These are phyloP conservation scores for Talaromyces proteolyticus DNA, from an alignment of 495 filamentous ascomycete genomes.

Conservation along the genomic window DNA sequence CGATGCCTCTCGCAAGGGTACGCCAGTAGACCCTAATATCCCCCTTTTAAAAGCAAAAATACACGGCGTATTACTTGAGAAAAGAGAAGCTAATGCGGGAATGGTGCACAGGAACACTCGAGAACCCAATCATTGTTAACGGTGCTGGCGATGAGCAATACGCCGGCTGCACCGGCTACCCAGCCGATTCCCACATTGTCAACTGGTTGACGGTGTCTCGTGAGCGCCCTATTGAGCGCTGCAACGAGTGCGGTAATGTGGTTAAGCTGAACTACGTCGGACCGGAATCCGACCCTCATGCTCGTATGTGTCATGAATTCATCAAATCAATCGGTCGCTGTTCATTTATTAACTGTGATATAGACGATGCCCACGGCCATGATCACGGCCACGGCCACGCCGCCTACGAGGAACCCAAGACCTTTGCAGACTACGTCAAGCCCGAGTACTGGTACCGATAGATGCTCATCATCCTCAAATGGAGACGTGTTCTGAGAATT, in stretches of 20 bases:
- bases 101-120: conserved; percentile 67
- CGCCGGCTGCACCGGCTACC: conserved; percentile 90
- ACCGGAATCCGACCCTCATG: conserved; percentile 62
- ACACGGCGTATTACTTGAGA: not conserved
- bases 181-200: conserved; percentile 84
- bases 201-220: conserved; percentile 89
- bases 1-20: conserved; percentile 82
- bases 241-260: conserved; percentile 90
- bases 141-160: conserved; percentile 94
- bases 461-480: conserved; percentile 12
- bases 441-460: conserved; percentile 79
- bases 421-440: conserved; percentile 87
- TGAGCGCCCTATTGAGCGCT: conserved; percentile 86
- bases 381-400: conserved; percentile 45
- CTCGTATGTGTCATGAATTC: conserved; percentile 26
- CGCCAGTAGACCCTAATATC: too few relatives aligned
- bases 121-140: conserved; percentile 83
- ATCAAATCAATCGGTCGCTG: not conserved
- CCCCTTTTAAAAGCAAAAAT: too few relatives aligned
- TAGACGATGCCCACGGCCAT: conserved; percentile 42
- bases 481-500: not conserved
- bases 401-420: conserved; percentile 76
- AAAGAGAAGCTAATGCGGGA: not conserved
- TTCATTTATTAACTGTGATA: not conserved
- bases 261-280: conserved; percentile 97